Evolutionary conservation across 441 rosid genomes (phyloP).

Genomic region (Eruca vesicaria): DNA sequence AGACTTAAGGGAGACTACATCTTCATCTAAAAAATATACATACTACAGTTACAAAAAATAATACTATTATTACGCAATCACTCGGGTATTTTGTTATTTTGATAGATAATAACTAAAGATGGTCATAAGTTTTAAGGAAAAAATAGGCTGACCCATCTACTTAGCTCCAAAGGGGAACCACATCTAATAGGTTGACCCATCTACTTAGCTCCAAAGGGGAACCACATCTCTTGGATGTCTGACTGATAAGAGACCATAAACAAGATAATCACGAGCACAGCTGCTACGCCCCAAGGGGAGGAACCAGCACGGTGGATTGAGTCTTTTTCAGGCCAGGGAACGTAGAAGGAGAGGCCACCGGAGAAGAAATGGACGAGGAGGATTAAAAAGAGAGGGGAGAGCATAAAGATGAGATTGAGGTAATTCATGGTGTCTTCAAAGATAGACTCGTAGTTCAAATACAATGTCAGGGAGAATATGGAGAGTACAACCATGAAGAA

Average conservation of each 20-base stretch:
- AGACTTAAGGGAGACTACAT: too few species aligned
- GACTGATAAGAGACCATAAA: constrained; percentile 65
- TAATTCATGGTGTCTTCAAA: constrained; percentile 51
- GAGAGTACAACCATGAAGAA: constrained; percentile 47
- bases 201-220: constrained; percentile 49
- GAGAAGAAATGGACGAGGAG: constrained; percentile 54
- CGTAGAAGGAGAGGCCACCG: constrained; percentile 32
- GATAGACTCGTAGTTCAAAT: constrained; percentile 58
- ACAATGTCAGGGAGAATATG: constrained; percentile 58
- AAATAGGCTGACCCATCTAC: constrained; percentile 10
- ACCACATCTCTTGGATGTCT: constrained; percentile 66
- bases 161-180: constrained; percentile 63
- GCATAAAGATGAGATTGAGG: constrained; percentile 55
- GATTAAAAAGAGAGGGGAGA: constrained; percentile 61
- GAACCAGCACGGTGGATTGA: constrained; percentile 69
- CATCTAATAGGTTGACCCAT: constrained; percentile 29
- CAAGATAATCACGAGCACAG: constrained; percentile 59
- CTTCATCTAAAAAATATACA: constrained; percentile 2
- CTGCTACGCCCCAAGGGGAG: constrained; percentile 78
- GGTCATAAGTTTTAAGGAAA: background rate
- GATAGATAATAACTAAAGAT: constrained; percentile 12
- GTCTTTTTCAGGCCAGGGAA: constrained; percentile 56
- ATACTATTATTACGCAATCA: background rate
- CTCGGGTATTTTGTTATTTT: background rate
- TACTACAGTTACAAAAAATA: background rate